A percentile compares a stretch with the other conserved stretches of the same genome.
phyloP scores from a whole-genome alignment of 148 eudicot species.

The Rhododendron ferrugineum region DNA sequence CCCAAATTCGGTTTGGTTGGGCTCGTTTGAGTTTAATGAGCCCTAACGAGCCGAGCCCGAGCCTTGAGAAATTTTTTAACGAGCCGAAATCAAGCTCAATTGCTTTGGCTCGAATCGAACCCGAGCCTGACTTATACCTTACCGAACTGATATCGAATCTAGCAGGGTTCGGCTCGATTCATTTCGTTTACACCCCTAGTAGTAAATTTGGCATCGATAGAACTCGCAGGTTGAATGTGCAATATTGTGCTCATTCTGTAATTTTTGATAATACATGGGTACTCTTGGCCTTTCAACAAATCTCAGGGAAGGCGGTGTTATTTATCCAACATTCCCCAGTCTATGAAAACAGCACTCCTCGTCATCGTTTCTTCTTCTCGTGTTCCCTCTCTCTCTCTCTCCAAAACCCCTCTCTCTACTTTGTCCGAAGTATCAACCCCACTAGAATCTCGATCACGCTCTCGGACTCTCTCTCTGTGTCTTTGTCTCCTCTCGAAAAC shows the following conservation, averaged over 20 bases:
- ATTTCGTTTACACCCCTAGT: too few relatives aligned
- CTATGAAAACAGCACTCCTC: neutral
- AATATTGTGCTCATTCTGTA: neutral
- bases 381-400: neutral
- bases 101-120: too few relatives aligned
- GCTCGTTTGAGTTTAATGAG: too few relatives aligned
- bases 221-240: neutral
- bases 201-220: too few relatives aligned
- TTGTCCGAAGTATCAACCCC: neutral
- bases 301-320: neutral
- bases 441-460: constrained; percentile 4
- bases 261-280: neutral
- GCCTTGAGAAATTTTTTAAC: too few relatives aligned
- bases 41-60: too few relatives aligned
- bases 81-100: too few relatives aligned
- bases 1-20: too few relatives aligned
- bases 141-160: too few relatives aligned
- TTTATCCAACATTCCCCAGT: neutral
- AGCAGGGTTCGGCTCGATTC: too few relatives aligned
- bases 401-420: neutral
- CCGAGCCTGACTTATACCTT: too few relatives aligned
- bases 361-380: neutral
- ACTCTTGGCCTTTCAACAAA: neutral
- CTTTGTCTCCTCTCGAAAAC: neutral
- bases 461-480: neutral